phyloP scores from a whole-genome alignment of 1,284 basidiomycete species.

The Blastosporella zonata region DNA sequence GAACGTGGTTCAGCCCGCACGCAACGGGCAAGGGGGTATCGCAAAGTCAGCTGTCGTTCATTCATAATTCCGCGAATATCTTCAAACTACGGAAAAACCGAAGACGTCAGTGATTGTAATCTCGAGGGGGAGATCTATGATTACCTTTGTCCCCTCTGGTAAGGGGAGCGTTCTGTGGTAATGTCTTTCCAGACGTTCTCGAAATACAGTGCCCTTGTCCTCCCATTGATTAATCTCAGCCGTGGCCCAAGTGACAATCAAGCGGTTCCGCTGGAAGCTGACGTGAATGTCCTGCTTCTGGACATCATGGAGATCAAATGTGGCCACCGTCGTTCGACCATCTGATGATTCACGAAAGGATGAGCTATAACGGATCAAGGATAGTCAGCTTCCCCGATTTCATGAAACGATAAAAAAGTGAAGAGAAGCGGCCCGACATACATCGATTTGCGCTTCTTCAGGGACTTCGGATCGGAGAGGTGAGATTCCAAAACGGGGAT shows the following conservation, averaged over 20 bases:
- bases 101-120: constrained; percentile 3
- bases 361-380: constrained; percentile 39
- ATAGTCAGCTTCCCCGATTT: constrained; percentile 14
- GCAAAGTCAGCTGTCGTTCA: constrained; percentile 52
- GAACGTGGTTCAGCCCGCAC: constrained; percentile 44
- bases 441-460: constrained; percentile 58
- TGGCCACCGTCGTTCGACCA: constrained; percentile 51
- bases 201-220: constrained; percentile 55
- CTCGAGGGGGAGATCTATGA: constrained; percentile 13
- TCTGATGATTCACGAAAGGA: constrained; percentile 65
- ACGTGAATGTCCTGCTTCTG: constrained; percentile 71
- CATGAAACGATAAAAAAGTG: constrained; percentile 11
- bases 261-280: constrained; percentile 57
- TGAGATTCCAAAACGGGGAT: constrained; percentile 34
- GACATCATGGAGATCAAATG: constrained; percentile 63
- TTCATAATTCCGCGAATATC: constrained; percentile 64
- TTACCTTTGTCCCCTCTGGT: constrained; percentile 44
- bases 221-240: constrained; percentile 55
- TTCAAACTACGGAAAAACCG: constrained; percentile 49
- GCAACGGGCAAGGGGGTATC: constrained; percentile 64
- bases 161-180: constrained; percentile 43
- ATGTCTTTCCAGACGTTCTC: constrained; percentile 56
- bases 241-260: constrained; percentile 68
- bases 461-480: constrained; percentile 30
- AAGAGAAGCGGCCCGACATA: constrained; percentile 29